A percentile compares a stretch with the other conserved stretches of the same genome.
These are phyloP conservation scores for Hypoxylon rubiginosum DNA, from an alignment of 2,329 filamentous ascomycete genomes.

Conservation along the genomic window DNA sequence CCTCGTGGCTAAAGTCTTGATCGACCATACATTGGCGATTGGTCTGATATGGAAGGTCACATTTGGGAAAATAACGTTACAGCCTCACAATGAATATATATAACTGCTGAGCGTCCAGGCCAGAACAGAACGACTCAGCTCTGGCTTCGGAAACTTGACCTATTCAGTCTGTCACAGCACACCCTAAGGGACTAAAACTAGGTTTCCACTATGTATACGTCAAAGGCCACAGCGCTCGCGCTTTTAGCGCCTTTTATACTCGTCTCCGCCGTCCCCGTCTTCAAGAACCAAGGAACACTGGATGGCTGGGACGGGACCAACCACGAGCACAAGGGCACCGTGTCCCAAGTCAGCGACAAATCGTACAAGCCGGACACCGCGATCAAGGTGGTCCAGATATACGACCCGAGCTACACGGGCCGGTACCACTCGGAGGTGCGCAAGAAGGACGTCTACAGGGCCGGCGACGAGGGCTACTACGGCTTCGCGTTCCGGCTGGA, in stretches of 20 bases:
- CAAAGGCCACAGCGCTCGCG: conserved; percentile 24
- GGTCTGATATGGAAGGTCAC: conserved; percentile 14
- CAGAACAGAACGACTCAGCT: neutral
- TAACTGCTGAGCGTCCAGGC: conserved; percentile 8
- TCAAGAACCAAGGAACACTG: conserved; percentile 38
- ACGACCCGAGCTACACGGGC: conserved; percentile 48
- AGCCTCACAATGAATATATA: conserved; percentile 18
- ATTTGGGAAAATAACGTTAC: neutral
- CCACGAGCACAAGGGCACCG: conserved; percentile 50
- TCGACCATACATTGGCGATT: neutral
- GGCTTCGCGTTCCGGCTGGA: conserved; percentile 54
- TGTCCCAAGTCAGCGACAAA: conserved; percentile 48
- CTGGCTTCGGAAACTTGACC: neutral
- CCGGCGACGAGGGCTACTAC: conserved; percentile 54
- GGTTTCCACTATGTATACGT: conserved; percentile 20
- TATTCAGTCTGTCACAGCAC: neutral
- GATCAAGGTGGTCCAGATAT: conserved; percentile 50
- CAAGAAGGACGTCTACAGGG: conserved; percentile 45
- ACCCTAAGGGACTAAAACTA: neutral
- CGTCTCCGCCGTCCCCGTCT: conserved; percentile 13
- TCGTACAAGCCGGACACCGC: conserved; percentile 39
- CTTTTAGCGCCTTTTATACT: conserved; percentile 30
- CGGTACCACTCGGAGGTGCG: conserved; percentile 54
- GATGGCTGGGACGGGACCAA: conserved; percentile 41
- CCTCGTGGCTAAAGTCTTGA: conserved; percentile 5